Evolutionary conservation across 768 basidiomycete genomes (phyloP).

Genomic region (Boletus rufocinnamomeus): DNA sequence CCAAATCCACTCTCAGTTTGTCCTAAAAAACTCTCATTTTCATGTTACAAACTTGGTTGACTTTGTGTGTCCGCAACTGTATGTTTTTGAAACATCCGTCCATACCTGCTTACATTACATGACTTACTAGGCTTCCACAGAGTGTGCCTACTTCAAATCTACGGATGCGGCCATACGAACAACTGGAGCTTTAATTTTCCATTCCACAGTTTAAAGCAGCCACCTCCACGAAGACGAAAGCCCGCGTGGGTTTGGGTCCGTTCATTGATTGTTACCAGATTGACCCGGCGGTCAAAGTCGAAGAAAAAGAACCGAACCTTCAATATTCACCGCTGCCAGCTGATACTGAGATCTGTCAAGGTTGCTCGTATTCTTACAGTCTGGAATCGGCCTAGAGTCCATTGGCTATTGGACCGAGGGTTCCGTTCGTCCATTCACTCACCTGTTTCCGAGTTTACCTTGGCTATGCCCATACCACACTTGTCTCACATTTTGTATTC

Average conservation of each 20-base stretch:
- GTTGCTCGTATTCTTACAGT: neutral
- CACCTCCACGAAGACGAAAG: too few species aligned
- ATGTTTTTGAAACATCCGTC: neutral
- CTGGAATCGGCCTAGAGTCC: neutral
- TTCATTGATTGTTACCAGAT: neutral
- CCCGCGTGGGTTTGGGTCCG: slow-evolving; percentile 13
- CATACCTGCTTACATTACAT: neutral
- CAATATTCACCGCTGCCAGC: neutral
- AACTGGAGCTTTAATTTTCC: slow-evolving; percentile 83
- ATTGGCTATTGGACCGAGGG: neutral
- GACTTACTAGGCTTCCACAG: slow-evolving; percentile 16
- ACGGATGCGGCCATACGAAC: slow-evolving; percentile 84
- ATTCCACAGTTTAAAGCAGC: slow-evolving; percentile 6
- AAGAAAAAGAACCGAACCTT: slow-evolving; percentile 22
- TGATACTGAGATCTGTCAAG: slow-evolving; percentile 7
- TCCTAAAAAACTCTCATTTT: too few species aligned
- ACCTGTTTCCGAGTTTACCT: neutral
- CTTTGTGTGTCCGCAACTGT: too few species aligned
- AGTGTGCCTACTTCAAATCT: slow-evolving; percentile 85
- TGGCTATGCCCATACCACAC: slow-evolving; percentile 41
- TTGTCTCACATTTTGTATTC: slow-evolving; percentile 67
- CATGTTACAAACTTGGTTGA: too few species aligned
- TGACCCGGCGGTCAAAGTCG: slow-evolving; percentile 15
- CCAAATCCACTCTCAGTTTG: too few species aligned
- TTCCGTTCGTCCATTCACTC: neutral